Evolutionary conservation across 768 basidiomycete species (phyloP), one percentile per base, ranked within the genome.

Genomic region (Termitomyces sp.): DNA sequence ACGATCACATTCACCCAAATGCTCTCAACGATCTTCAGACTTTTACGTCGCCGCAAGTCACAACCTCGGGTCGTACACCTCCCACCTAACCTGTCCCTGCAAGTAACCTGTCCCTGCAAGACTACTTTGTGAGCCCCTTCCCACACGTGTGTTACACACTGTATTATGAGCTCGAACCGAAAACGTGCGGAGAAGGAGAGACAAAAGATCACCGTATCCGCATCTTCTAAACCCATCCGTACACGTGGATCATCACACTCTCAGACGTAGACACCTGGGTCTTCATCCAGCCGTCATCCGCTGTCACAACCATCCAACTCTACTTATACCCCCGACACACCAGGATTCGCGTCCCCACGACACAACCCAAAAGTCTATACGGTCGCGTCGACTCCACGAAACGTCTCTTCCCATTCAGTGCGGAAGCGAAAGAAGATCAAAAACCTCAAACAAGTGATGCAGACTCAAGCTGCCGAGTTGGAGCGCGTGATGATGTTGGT

Each of bases 141-240:
- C 75, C 75, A 7, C 64, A 64, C 5, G 71, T 78, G 25, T 64
- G 75, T n/a, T 78, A 78, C 62, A 70, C 59, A 22, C 66, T 64
- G 55, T 78, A 74, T 54, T 78, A 77, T 58, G 60, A 63, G 13
- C 61, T 63, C 50, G 59, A 62, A 25, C 41, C 60, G 53, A 12
- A 61, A 53, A 52, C 50, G 44, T n/a, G 25, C 58, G 10, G 62
- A 54, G 42, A 53, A 56, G 23, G 54, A 54, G 38, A 39, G 31
- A 7, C 57, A 43, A 3, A 36, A 36, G n/a, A 18, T 42, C 7
- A 38, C 57, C n/a, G n/a, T 13, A 40, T 33, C 25, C n/a, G n/a
- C n/a, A n/a, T 38, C 53, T 41, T 56, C 66, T 27, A 59, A 22
- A 22, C 18, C 53, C 35, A 39, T 35, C 22, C 64, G 58, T 23